Conservation (phyloP, 2,329 filamentous ascomycete species). For the Cryphonectria japonica region DNA sequence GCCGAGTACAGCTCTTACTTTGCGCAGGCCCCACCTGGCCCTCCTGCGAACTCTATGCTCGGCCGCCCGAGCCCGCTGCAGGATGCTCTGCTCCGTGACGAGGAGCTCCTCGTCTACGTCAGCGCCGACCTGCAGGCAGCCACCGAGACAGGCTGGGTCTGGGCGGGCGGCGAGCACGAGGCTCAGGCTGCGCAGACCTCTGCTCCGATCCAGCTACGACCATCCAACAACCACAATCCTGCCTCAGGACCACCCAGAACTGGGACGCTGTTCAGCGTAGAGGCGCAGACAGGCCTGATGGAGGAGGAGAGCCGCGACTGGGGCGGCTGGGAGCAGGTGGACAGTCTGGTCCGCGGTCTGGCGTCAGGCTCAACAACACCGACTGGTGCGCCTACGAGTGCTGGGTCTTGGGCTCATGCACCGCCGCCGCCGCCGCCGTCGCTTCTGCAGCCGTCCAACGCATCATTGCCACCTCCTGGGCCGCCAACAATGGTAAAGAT, state of each 20-base stretch:
- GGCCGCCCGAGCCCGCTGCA: conserved; percentile 35
- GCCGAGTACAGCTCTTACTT: conserved; percentile 49
- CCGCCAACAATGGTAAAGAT: conserved; percentile 38
- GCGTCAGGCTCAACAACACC: conserved; percentile 40
- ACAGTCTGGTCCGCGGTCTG: conserved; percentile 63
- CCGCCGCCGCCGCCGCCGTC: conserved; percentile 20
- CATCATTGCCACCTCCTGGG: conserved; percentile 17
- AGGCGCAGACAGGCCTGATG: conserved; percentile 55
- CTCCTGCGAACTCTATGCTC: conserved; percentile 37
- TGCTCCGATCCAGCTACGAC: conserved; percentile 27
- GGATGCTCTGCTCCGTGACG: conserved; percentile 62
- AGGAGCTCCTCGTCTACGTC: conserved; percentile 85
- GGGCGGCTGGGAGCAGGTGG: conserved; percentile 80
- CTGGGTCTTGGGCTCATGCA: conserved; percentile 21
- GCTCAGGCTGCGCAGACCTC: conserved; percentile 41
- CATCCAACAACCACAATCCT: conserved; percentile 20
- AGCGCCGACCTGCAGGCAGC: conserved; percentile 84
- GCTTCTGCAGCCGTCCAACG: conserved; percentile 21
- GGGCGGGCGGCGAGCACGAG: conserved; percentile 66
- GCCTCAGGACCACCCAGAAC: conserved; percentile 35
- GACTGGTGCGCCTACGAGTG: conserved; percentile 20
- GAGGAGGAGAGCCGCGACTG: conserved; percentile 67
- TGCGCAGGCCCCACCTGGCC: conserved; percentile 35
- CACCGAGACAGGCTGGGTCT: conserved; percentile 81
- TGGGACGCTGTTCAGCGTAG: conserved; percentile 49